Evolutionary conservation across 768 basidiomycete genomes (phyloP), one percentile per base, ranked within the genome.

Genomic region (Collybia sp.): DNA sequence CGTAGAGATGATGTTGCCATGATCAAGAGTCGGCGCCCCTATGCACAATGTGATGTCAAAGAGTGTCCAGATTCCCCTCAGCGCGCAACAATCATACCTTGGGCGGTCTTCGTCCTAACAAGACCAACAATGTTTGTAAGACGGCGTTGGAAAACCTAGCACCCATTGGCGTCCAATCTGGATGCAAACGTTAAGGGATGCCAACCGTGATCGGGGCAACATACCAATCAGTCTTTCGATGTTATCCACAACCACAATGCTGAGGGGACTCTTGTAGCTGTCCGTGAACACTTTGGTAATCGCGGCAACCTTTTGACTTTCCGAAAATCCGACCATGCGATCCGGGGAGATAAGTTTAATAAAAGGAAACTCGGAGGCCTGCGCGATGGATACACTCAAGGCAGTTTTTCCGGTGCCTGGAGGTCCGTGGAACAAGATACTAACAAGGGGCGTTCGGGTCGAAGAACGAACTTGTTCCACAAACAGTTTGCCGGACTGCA

Each of bases 311-410:
- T 99, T 98, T 63, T 93, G 91, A 12, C 75, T 66, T 62, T 98
- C 96, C n/a, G 84, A 82, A 64, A 80, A 94, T 6, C 96, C 96
- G 50, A 98, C 89, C 96, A 99, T 99, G 55, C 77, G 84, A 58
- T 97, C 96, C 0, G 96, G 92, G 2, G 93, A 90, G 47, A 98
- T 82, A 33, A 99, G 76, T 64, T 99, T 98, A 72, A 99, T 95
- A 72, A 99, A 99, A 0, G 96, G 96, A 66, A 85, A 99, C 52
- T 85, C 73, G n/a, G 95, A 97, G 18, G 80, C 79, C 67, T 91
- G 85, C 2, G 95, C 96, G 46, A 98, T 95, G 4, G 89, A 88
- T 5, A 93, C 95, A 2, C 88, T 95, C 38, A 98, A 68, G 0
- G 95, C 95, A 0, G 95, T 94, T 70, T 98, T 98, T 13, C 96